Evolutionary conservation across 768 basidiomycete genomes (phyloP), one percentile per base, ranked within the genome.

Genomic region (Boletales sp.): DNA sequence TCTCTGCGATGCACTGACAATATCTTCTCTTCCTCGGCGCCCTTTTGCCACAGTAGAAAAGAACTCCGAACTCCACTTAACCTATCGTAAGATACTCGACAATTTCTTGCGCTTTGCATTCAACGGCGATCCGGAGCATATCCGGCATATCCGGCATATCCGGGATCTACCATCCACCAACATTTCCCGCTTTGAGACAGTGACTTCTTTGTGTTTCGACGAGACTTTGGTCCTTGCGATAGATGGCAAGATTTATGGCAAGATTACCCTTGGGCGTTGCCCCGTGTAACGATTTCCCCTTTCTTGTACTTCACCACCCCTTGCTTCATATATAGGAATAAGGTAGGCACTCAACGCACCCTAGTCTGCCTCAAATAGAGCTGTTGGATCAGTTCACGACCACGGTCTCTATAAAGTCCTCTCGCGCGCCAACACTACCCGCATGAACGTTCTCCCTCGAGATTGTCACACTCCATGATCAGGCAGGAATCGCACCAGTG

Each of bases 231-330:
- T 91, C 81, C 53, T 78, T 80, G 57, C 79, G 80, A 36, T 79
- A 76, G 44, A 97, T 87, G 3, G 94, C 94, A 4, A 91, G 78
- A 43, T 75, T 70, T 15, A 97, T 74, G 0, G 92, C 77, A n/a
- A 93, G 70, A 18, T 72, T 76, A 12, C 76, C 65, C 21, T 21
- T 21, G 21, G 21, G 21, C 21, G 4, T 21, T 2, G 21, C 21
- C 21, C 21, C 21, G 21, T 21, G n/a, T n/a, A n/a, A n/a, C n/a
- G n/a, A n/a, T n/a, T n/a, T n/a, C n/a, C n/a, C n/a, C n/a, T n/a
- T n/a, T n/a, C n/a, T n/a, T n/a, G n/a, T n/a, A n/a, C n/a, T n/a
- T n/a, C n/a, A n/a, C n/a, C n/a, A n/a, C n/a, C n/a, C n/a, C n/a
- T n/a, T n/a, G n/a, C n/a, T n/a, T n/a, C n/a, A n/a, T n/a, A n/a